Conservation (phyloP, 768 basidiomycete species). For the Chiua virens region DNA sequence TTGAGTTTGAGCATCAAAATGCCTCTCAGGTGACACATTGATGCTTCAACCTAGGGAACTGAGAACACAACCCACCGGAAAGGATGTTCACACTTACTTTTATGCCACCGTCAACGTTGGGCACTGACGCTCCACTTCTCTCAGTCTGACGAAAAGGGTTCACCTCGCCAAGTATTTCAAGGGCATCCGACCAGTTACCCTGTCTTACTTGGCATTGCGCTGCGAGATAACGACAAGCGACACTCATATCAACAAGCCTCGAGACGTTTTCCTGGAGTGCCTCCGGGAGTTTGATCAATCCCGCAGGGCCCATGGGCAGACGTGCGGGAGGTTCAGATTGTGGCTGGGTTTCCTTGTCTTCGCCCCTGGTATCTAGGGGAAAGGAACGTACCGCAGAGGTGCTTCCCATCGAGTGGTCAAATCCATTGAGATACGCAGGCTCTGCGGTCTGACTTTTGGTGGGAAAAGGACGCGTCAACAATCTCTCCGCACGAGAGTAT, state of each 20-base stretch:
- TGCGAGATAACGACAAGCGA: conserved; percentile 94
- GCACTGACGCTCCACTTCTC: conserved; percentile 66
- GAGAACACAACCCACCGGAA: background rate
- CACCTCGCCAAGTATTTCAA: conserved; percentile 89
- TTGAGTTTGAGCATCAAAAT: conserved; percentile 93
- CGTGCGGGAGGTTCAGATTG: conserved; percentile 44
- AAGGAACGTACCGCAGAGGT: conserved; percentile 45
- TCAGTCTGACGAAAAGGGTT: conserved; percentile 75
- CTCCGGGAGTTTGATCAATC: conserved; percentile 67
- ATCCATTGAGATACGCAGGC: conserved; percentile 27
- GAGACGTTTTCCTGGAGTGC: conserved; percentile 65
- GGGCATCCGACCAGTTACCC: conserved; percentile 89
- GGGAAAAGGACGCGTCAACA: conserved; percentile 86
- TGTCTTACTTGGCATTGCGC: conserved; percentile 92
- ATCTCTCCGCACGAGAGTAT: conserved; percentile 89
- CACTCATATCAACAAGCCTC: conserved; percentile 88
- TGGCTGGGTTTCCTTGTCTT: conserved; percentile 54
- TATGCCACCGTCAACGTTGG: conserved; percentile 89
- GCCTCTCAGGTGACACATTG: conserved; percentile 94
- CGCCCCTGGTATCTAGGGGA: conserved; percentile 50
- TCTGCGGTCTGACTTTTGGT: conserved; percentile 44
- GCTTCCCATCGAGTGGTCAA: conserved; percentile 13
- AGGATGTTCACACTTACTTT: conserved; percentile 55
- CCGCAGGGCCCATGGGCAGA: conserved; percentile 70
- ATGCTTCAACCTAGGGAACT: conserved; percentile 82